Base-by-base conservation (phyloP, 2,329 filamentous ascomycete species). In the Escovopsis sp. region DNA sequence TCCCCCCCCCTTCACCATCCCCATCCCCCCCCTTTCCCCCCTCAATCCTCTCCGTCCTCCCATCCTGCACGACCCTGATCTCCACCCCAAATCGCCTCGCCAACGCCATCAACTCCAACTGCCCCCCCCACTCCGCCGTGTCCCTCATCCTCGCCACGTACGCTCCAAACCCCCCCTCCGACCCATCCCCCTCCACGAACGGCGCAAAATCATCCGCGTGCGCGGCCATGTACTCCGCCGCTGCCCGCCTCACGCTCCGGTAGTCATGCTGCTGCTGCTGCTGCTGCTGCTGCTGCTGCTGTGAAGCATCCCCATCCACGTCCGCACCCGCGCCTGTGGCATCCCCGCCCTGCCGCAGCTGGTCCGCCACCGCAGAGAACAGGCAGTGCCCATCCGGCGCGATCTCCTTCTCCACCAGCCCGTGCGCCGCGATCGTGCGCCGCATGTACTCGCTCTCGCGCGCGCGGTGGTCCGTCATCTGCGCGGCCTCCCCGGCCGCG, bases 41-140 rank as follows among this genome's bases (percentile, higher is more conserved):
- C 13, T 59, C 64, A 42, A 96, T 83, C 45, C 71, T 78, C 54
- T 93, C 84, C 38, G 82, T 76, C 37, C 77, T 63, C 4, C 86
- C 85, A 52, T 88, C 80, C 49, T 94, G 87, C 42, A 98, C 62
- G 11, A 98, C 80, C 50, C 78, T 75, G 42, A 96, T 88, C 50
- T 79, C 72, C 10, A 90, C 74, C 3, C 72, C 72, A 48, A 92
- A 96, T 36, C 72, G 74, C 52, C 74, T 77, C 34, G 88, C 82
- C 52, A 98, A 66, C 17, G 90, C 90, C 55, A 78, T 66, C 37
- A 98, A 59, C 64, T 98, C 90, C 43, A 94, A 58, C 63, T 96
- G 84, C 0, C 90, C 90, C 34, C 90, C 90, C 90, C 90, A 98
- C 58, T 94, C 88, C 0, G 84, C 87, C 33, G 87, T 94, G 39